Base-by-base conservation (phyloP, 1,284 basidiomycete genomes). In the Amylostereum areolatum region DNA sequence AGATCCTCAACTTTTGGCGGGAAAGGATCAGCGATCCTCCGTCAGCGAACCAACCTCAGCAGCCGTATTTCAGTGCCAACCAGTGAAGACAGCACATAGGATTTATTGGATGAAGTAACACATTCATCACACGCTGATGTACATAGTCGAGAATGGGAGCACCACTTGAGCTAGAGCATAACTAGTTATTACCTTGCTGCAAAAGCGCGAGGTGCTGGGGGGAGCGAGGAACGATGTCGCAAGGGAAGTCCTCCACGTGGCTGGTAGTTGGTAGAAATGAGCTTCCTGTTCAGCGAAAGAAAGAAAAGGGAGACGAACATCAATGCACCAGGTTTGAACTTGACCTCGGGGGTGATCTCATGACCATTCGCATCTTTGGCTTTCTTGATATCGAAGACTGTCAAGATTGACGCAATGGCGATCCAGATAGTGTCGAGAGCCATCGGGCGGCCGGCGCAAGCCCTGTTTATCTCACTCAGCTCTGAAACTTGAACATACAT, bases 351-450 rank as follows among this genome's bases (percentile, higher is more conserved):
- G 2, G 43, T 48, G 12, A 57, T 48, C 2, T 51, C 36, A n/a
- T 55, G 43, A 7, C 56, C 56, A 9, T 43, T 27, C 11, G 36
- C 45, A 32, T 57, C 56, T 25, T 49, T 40, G 4, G 45, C 46
- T 35, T 47, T 50, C 5, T 30, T 37, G 35, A 58, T 55, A 10
- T 55, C 48, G 39, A 57, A 58, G 34, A 48, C 56, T n/a, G 50
- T 47, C 25, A 58, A 52, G n/a, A 58, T 33, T 2, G 55, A 51
- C 8, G 51, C 54, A 10, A 58, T 47, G 4, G 51, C 51, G 31
- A 58, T 57, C 56, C 56, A 58, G 24, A 57, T 48, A 5, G 56
- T 57, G 39, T 57, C 52, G 27, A 53, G 10, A 10, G 52, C 52
- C 52, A 53, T 53, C 6, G n/a, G 37, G 32, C 48, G 53, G 10